Conservation (phyloP, 805 yeast species). For the Ogataea pilisensis region DNA sequence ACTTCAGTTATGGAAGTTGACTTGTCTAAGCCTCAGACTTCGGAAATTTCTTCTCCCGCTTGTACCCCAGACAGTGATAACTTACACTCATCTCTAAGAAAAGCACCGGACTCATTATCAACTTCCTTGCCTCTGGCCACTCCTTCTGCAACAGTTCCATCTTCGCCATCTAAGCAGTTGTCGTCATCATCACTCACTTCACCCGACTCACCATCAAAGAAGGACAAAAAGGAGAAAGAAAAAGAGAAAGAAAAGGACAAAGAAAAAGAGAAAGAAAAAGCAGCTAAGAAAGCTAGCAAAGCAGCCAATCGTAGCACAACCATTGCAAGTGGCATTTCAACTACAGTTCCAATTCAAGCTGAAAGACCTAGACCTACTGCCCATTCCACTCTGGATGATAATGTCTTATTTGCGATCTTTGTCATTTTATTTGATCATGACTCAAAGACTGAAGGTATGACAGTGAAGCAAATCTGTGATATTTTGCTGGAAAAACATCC, state of each 20-base stretch:
- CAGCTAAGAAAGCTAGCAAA: conserved; percentile 27
- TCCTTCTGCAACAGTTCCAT: conserved; percentile 8
- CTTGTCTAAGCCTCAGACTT: conserved; percentile 7
- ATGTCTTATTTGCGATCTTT: conserved; percentile 72
- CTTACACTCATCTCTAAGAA: neutral
- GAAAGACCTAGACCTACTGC: conserved; percentile 68
- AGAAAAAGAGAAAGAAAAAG: conserved; percentile 22
- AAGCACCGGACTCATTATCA: neutral
- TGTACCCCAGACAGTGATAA: neutral
- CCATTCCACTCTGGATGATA: conserved; percentile 65
- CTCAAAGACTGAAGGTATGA: conserved; percentile 70
- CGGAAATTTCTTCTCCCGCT: neutral
- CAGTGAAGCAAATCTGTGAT: conserved; percentile 86
- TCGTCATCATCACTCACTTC: neutral
- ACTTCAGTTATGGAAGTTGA: conserved; percentile 26
- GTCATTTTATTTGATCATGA: conserved; percentile 67
- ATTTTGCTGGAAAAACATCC: conserved; percentile 70
- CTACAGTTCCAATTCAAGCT: conserved; percentile 78
- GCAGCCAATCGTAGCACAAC: conserved; percentile 39
- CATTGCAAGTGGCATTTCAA: conserved; percentile 68
- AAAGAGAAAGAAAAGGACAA: conserved; percentile 23
- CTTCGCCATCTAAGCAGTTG: conserved; percentile 1
- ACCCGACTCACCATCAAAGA: conserved; percentile 6
- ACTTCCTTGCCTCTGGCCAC: neutral
- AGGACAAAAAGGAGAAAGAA: conserved; percentile 13